A percentile compares a stretch with the other conserved stretches of the same genome.
These are phyloP conservation scores for Russula vinacea DNA, from an alignment of 768 basidiomycete genomes.

Conservation along the genomic window DNA sequence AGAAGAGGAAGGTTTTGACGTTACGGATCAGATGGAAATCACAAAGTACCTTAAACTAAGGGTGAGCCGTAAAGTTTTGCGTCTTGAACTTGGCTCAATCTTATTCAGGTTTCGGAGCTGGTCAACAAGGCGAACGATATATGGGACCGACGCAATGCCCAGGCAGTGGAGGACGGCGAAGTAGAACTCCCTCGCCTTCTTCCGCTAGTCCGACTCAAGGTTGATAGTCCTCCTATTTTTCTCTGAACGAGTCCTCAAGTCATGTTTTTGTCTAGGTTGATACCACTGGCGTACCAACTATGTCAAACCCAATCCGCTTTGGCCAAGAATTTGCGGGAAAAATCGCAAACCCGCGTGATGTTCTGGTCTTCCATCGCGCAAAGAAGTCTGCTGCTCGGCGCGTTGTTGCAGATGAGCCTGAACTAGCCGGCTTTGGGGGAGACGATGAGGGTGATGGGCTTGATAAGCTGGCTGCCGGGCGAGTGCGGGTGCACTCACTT, in stretches of 20 bases:
- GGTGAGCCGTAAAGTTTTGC: conserved; percentile 41
- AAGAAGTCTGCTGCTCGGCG: conserved; percentile 55
- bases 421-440: conserved; percentile 60
- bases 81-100: background rate
- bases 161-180: conserved; percentile 59
- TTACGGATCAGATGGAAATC: conserved; percentile 80
- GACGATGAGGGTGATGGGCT: conserved; percentile 26
- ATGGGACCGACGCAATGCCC: conserved; percentile 73
- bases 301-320: conserved; percentile 94
- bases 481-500: conserved; percentile 81
- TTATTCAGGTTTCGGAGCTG: conserved; percentile 66
- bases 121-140: conserved; percentile 73
- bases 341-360: conserved; percentile 92
- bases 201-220: conserved; percentile 84
- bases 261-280: conserved; percentile 57
- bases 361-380: conserved; percentile 84
- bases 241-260: background rate
- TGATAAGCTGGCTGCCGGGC: conserved; percentile 48
- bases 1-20: conserved; percentile 70
- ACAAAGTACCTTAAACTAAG: conserved; percentile 73
- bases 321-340: conserved; percentile 91
- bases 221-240: conserved; percentile 31
- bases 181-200: conserved; percentile 67
- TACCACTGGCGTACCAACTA: conserved; percentile 84
- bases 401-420: conserved; percentile 72